Percentiles rank a stretch among this genome's conserved stretches.
Evolutionary conservation across 208 protist species (phyloP).

Genomic region (Leishmania lainsoni): DNA sequence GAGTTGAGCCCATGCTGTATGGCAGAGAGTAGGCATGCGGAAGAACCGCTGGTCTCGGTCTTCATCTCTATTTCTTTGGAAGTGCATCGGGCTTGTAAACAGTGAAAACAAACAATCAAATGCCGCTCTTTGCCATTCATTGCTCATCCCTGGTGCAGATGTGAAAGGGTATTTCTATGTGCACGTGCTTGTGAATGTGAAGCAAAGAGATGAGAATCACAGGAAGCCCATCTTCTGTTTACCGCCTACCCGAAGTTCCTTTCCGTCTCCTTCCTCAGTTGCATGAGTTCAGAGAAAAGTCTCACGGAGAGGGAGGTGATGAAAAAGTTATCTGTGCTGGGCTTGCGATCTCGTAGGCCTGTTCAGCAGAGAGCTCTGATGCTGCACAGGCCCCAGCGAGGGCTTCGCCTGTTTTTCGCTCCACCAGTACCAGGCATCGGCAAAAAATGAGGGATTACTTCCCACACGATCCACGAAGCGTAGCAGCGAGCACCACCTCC

Average conservation of each 20-base stretch:
- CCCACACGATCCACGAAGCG: not conserved
- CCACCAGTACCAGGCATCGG: not conserved
- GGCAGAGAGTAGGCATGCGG: no score
- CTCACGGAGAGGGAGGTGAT: not conserved
- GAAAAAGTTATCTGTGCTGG: not conserved
- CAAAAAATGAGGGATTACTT: not conserved
- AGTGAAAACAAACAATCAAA: slow-evolving; percentile 4
- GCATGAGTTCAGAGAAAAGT: not conserved
- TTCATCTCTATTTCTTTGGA: not conserved
- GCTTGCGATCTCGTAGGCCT: not conserved
- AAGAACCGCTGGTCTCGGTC: not conserved
- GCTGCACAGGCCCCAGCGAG: not conserved
- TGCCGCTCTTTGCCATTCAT: not conserved
- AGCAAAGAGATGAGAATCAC: not conserved
- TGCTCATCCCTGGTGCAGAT: not conserved
- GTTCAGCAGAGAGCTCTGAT: not conserved
- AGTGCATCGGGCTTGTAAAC: not conserved
- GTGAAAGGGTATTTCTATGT: not conserved
- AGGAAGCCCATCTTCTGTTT: not conserved
- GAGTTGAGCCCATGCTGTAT: no score
- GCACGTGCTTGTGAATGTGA: not conserved
- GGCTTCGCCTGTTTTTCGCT: not conserved
- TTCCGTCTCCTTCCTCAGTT: not conserved
- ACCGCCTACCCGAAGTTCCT: not conserved
- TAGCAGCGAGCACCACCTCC: not conserved